phyloP scores from a whole-genome alignment of 306 rosid genomes.

The Macrotyloma uniflorum region DNA sequence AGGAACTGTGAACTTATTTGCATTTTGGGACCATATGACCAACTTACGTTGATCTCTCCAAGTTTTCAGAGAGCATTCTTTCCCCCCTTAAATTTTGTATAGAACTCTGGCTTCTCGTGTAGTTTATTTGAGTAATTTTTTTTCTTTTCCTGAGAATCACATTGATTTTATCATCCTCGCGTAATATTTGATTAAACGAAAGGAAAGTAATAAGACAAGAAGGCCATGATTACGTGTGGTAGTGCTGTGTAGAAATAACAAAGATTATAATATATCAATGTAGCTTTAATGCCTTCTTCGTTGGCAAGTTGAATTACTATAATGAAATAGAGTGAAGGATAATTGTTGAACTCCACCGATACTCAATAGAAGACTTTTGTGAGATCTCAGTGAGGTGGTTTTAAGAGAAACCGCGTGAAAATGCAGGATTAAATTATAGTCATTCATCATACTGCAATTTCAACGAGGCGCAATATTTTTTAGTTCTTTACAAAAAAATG shows the following conservation, averaged over 20 bases:
- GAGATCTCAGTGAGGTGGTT: background rate
- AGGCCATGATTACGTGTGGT: background rate
- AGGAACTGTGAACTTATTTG: slow-evolving; percentile 12
- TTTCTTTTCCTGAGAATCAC: background rate
- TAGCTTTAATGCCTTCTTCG: background rate
- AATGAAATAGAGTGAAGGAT: background rate
- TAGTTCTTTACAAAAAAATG: background rate
- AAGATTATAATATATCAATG: background rate
- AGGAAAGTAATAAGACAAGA: background rate
- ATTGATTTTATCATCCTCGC: background rate
- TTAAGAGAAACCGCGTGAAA: background rate
- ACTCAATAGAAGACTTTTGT: background rate
- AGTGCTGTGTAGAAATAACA: background rate
- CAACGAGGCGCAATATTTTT: background rate
- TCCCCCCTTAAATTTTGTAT: background rate
- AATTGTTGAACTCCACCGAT: background rate
- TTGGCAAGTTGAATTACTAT: slow-evolving; percentile 1
- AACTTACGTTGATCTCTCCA: slow-evolving; percentile 6
- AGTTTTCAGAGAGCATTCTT: background rate
- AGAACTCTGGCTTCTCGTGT: background rate
- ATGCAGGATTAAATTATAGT: background rate
- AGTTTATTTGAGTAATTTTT: background rate
- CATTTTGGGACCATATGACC: slow-evolving; percentile 21
- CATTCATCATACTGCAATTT: background rate
- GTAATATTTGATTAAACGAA: slow-evolving; percentile 8